Evolutionary conservation across 441 rosid species (phyloP).

Genomic region (Croton laevigatus): DNA sequence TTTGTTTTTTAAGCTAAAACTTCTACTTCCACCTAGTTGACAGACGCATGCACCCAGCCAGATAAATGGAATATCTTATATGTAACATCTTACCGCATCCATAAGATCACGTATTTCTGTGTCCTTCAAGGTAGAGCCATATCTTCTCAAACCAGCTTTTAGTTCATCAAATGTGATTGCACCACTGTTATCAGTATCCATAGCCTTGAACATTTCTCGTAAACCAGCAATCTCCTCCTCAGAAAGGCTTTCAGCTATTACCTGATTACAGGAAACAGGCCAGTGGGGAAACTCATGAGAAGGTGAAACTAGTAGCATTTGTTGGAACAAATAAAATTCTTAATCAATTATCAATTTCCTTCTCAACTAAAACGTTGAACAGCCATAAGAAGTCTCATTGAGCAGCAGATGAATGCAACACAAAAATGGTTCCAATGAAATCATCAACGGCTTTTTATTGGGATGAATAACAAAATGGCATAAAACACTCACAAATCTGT

Average conservation of each 20-base stretch:
- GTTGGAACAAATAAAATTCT: not conserved
- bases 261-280: constrained; percentile 42
- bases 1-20: no score
- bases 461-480: not conserved
- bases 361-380: constrained; percentile 5
- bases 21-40: not conserved
- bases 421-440: not conserved
- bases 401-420: not conserved
- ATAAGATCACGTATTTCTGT: constrained; percentile 94
- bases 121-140: constrained; percentile 97
- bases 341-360: not conserved
- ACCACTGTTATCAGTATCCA: constrained; percentile 98
- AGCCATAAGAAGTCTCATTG: not conserved
- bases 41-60: not conserved
- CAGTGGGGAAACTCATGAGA: not conserved
- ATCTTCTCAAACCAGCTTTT: constrained; percentile 95
- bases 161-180: constrained; percentile 99
- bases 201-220: constrained; percentile 84
- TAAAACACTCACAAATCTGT: not conserved
- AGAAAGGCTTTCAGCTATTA: constrained; percentile 98
- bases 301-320: not conserved
- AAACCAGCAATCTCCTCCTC: constrained; percentile 99
- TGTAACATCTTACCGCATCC: constrained; percentile 70
- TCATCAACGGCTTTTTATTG: not conserved
- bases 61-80: not conserved